Evolutionary conservation across 2,329 filamentous ascomycete species (phyloP).

Genomic region (Endoconidiophora laricicola): DNA sequence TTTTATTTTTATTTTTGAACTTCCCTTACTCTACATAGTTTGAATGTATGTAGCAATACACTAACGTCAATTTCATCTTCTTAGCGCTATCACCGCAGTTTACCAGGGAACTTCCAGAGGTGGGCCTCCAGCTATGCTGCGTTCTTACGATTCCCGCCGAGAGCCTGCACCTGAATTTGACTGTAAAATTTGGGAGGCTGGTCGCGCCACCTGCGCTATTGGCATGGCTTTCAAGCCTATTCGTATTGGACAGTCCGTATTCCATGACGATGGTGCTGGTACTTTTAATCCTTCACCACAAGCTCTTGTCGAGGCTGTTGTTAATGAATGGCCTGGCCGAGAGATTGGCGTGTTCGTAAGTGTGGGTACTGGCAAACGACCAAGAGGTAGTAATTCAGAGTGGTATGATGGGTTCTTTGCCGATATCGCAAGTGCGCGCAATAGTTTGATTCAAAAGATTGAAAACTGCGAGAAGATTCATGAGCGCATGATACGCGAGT

Average conservation of each 20-base stretch:
- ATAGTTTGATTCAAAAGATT: constrained; percentile 75
- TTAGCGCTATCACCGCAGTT: constrained; percentile 76
- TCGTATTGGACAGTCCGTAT: constrained; percentile 79
- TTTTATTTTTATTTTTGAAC: constrained; percentile 15
- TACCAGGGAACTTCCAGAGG: constrained; percentile 66
- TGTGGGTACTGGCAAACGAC: constrained; percentile 79
- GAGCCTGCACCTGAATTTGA: constrained; percentile 83
- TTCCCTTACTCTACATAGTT: neutral
- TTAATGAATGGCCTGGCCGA: constrained; percentile 89
- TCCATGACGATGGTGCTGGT: constrained; percentile 82
- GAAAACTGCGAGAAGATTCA: constrained; percentile 90
- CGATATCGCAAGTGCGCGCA: constrained; percentile 67
- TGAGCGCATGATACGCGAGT: constrained; percentile 65
- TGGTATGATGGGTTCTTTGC: constrained; percentile 97
- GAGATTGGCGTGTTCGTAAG: constrained; percentile 87
- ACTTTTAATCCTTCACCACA: constrained; percentile 82
- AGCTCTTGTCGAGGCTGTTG: constrained; percentile 72
- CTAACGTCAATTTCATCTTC: neutral
- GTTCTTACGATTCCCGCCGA: constrained; percentile 88
- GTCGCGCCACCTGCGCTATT: constrained; percentile 81
- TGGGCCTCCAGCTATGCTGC: constrained; percentile 54
- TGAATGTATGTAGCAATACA: neutral
- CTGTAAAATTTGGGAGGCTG: constrained; percentile 94
- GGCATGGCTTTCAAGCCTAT: constrained; percentile 93
- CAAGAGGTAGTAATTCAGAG: constrained; percentile 47